Evolutionary conservation across 352 stramenopile genomes (phyloP).

Genomic region (Phytopythium aichiense): DNA sequence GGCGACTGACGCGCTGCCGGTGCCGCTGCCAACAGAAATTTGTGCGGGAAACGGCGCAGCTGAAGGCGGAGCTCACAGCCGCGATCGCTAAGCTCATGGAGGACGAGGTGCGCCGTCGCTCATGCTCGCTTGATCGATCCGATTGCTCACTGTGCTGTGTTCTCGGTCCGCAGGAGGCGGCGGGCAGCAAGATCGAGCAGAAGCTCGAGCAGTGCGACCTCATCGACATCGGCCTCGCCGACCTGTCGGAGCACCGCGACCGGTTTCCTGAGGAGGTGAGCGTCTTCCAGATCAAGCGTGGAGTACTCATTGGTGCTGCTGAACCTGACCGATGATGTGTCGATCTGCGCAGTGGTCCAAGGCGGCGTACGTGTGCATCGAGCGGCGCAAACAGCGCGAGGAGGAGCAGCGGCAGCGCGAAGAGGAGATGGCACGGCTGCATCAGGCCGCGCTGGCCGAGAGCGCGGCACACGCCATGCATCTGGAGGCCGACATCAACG

Average conservation of each 20-base stretch:
- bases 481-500: slow-evolving; percentile 65
- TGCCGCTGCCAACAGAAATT: slow-evolving; percentile 46
- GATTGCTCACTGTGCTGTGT: neutral
- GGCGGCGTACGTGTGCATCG: slow-evolving; percentile 41
- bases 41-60: slow-evolving; percentile 39
- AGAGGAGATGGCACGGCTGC: slow-evolving; percentile 60
- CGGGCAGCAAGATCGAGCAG: slow-evolving; percentile 58
- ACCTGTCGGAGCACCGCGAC: slow-evolving; percentile 62
- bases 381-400: slow-evolving; percentile 54
- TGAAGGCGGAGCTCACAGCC: slow-evolving; percentile 47
- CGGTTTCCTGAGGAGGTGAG: slow-evolving; percentile 68
- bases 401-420: slow-evolving; percentile 63
- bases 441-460: slow-evolving; percentile 68
- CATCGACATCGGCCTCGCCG: slow-evolving; percentile 74
- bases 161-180: slow-evolving; percentile 32
- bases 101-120: slow-evolving; percentile 35
- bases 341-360: slow-evolving; percentile 44
- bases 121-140: neutral
- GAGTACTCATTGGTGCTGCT: slow-evolving; percentile 2
- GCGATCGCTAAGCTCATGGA: slow-evolving; percentile 58
- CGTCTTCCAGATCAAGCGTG: neutral
- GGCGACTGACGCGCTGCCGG: neutral
- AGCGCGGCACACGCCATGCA: slow-evolving; percentile 68
- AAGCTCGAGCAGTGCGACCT: slow-evolving; percentile 84
- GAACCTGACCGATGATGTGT: neutral